These are phyloP conservation scores for Nicotiana benthamiana DNA, from an alignment of 257 asterid species.

Conservation along the genomic window DNA sequence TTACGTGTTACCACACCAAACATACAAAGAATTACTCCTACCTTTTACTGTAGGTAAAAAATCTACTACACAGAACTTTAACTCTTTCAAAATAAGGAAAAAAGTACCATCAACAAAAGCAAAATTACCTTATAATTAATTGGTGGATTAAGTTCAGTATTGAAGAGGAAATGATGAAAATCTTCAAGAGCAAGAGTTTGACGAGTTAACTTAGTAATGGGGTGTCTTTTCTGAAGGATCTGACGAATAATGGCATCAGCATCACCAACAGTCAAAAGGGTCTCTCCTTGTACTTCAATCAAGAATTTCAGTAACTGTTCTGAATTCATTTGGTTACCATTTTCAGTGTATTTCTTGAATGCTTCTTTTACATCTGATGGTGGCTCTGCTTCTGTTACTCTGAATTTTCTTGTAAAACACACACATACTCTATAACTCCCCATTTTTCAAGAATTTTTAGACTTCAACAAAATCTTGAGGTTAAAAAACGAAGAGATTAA, in stretches of 20 bases:
- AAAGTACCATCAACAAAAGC: background rate
- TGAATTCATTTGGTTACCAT: constrained; percentile 44
- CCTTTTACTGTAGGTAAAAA: no score
- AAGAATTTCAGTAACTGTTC: constrained; percentile 32
- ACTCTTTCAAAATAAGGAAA: background rate
- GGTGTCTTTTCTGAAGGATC: constrained; percentile 45
- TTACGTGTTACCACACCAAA: no score
- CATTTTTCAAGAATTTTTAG: constrained; percentile 18
- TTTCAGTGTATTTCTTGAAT: constrained; percentile 41
- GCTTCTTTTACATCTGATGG: constrained; percentile 52
- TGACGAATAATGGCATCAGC: constrained; percentile 35
- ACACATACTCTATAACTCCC: constrained; percentile 49
- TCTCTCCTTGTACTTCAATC: constrained; percentile 28
- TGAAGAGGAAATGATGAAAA: constrained; percentile 63
- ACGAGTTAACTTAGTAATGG: constrained; percentile 25
- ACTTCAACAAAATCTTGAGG: background rate
- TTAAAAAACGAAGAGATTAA: background rate
- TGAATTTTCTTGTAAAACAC: constrained; percentile 54
- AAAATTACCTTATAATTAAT: constrained; percentile 35
- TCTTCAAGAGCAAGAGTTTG: constrained; percentile 33
- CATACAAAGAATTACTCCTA: no score
- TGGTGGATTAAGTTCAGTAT: constrained; percentile 56
- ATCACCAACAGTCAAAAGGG: constrained; percentile 18
- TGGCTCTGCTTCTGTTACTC: constrained; percentile 50
- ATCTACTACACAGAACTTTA: no score